Evolutionary conservation across 805 yeast species (phyloP).

Genomic region (Metschnikowia corniflorae): DNA sequence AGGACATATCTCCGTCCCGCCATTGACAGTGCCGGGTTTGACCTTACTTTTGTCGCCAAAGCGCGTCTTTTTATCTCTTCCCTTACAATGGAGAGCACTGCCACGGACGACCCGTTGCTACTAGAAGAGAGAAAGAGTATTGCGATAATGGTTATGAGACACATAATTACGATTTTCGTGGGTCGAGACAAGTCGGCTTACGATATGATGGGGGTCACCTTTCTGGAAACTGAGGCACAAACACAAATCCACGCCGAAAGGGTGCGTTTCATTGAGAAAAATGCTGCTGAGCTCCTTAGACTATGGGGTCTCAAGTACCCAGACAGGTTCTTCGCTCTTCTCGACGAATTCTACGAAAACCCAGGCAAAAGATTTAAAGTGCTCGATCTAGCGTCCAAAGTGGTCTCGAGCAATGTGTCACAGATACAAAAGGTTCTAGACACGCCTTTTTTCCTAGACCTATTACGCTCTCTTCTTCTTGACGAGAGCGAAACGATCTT

Average conservation of each 20-base stretch:
- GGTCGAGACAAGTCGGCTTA: constrained; percentile 18
- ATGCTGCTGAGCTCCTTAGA: constrained; percentile 38
- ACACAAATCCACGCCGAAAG: constrained; percentile 47
- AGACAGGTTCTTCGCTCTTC: constrained; percentile 29
- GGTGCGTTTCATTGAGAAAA: constrained; percentile 43
- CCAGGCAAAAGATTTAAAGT: constrained; percentile 35
- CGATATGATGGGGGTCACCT: constrained; percentile 18
- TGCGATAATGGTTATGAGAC: constrained; percentile 21
- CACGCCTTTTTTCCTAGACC: constrained; percentile 33
- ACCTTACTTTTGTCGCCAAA: constrained; percentile 33
- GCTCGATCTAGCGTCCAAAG: constrained; percentile 34
- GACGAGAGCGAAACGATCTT: constrained; percentile 43
- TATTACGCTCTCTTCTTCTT: constrained; percentile 36
- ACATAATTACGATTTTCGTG: constrained; percentile 25
- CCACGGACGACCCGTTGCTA: constrained; percentile 23
- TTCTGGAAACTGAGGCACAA: constrained; percentile 16
- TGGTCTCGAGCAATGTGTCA: constrained; percentile 27
- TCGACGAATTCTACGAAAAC: constrained; percentile 33
- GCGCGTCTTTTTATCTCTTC: constrained; percentile 26
- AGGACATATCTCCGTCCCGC: constrained; percentile 47
- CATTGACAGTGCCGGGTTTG: constrained; percentile 56
- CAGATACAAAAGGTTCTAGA: constrained; percentile 28
- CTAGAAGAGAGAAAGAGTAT: constrained; percentile 20
- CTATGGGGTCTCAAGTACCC: constrained; percentile 43
- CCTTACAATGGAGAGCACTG: constrained; percentile 15